Percentiles rank a stretch among this genome's conserved stretches.
Conservation (phyloP, 2,329 filamentous ascomycete genomes). For the Phymatotrichopsis omnivora region DNA sequence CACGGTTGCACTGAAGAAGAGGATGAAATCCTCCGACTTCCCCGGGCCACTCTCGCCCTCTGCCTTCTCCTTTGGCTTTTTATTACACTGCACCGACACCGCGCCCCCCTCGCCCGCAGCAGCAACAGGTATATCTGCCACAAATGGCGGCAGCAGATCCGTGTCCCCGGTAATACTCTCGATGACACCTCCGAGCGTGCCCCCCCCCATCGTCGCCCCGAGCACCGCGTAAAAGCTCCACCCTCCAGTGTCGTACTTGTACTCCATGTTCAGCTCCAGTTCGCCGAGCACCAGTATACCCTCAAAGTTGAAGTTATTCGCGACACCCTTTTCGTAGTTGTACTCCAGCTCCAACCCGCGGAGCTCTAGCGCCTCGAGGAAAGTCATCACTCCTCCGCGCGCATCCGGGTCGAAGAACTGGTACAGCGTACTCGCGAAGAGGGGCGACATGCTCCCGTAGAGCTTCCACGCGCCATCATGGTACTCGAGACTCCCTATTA, state of each 20-base stretch:
- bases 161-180: conserved; percentile 6
- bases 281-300: conserved; percentile 26
- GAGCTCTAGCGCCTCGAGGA: conserved; percentile 25
- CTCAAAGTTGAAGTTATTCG: conserved; percentile 24
- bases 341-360: conserved; percentile 23
- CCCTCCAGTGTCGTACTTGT: conserved; percentile 16
- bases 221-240: conserved; percentile 22
- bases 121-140: conserved; percentile 18
- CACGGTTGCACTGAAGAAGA: conserved; percentile 6
- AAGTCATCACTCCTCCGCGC: conserved; percentile 17
- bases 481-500: conserved; percentile 9
- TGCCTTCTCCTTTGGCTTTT: conserved; percentile 3
- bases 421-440: conserved; percentile 17
- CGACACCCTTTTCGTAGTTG: conserved; percentile 18
- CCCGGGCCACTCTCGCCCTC: background rate
- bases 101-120: background rate
- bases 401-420: conserved; percentile 20
- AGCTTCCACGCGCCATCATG: conserved; percentile 11
- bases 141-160: conserved; percentile 13
- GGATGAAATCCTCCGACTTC: background rate
- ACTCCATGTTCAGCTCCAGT: conserved; percentile 25
- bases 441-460: conserved; percentile 4
- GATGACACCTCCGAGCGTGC: conserved; percentile 15
- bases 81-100: conserved; percentile 3
- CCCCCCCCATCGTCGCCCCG: background rate